Evolutionary conservation across 2,329 filamentous ascomycete species (phyloP).

Genomic region (Dichotomopilus funicola): DNA sequence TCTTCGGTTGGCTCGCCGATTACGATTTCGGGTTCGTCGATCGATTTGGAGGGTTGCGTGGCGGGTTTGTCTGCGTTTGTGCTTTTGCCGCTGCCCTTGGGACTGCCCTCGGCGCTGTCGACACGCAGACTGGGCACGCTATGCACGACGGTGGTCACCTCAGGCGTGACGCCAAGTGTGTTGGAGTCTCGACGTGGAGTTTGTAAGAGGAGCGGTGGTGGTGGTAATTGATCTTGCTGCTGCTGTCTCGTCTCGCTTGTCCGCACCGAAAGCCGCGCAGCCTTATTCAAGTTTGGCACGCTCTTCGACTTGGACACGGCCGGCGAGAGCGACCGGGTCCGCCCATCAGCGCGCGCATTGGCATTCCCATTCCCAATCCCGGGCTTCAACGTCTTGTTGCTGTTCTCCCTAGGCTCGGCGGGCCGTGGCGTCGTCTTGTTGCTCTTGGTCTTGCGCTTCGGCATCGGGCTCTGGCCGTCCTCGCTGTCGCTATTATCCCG

Average conservation of each 20-base stretch:
- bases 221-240: too few relatives aligned
- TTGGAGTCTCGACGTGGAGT: slow-evolving; percentile 32
- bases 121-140: slow-evolving; percentile 39
- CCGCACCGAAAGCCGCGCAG: slow-evolving; percentile 12
- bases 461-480: slow-evolving; percentile 26
- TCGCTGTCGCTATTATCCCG: slow-evolving; percentile 48
- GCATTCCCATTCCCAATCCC: background rate
- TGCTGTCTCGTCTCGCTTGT: slow-evolving; percentile 6
- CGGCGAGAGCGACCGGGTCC: slow-evolving; percentile 20
- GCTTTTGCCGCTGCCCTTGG: slow-evolving; percentile 24
- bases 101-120: slow-evolving; percentile 36
- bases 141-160: slow-evolving; percentile 36
- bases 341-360: slow-evolving; percentile 7
- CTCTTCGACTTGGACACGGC: slow-evolving; percentile 25
- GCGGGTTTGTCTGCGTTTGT: slow-evolving; percentile 14
- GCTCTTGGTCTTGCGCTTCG: slow-evolving; percentile 9
- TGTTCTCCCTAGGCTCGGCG: slow-evolving; percentile 9
- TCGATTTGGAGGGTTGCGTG: slow-evolving; percentile 31
- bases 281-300: slow-evolving; percentile 22
- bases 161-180: slow-evolving; percentile 36
- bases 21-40: slow-evolving; percentile 54
- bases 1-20: slow-evolving; percentile 57
- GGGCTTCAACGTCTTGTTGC: slow-evolving; percentile 9
- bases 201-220: slow-evolving; percentile 23
- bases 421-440: background rate